These are phyloP conservation scores for Xerocomus amazonicus DNA, from an alignment of 1,284 basidiomycete genomes.

Conservation along the genomic window DNA sequence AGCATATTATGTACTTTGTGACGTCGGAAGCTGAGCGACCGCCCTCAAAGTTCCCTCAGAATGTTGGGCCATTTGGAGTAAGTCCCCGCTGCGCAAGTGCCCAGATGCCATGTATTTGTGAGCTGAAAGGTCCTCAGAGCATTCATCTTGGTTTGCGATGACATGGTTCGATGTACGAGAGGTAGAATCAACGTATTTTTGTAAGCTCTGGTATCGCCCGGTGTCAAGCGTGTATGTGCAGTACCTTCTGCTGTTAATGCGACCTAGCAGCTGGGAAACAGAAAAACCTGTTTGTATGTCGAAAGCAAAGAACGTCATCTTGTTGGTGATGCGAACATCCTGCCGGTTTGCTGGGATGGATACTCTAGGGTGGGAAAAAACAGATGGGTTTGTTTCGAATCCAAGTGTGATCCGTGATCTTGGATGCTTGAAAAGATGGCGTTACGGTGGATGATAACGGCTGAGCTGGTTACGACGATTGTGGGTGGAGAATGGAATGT, in stretches of 20 bases:
- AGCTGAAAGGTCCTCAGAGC: not conserved
- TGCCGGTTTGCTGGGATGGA: conserved; percentile 32
- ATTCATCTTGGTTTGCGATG: not conserved
- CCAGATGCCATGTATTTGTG: conserved; percentile 1
- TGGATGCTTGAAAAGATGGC: not conserved
- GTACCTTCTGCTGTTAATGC: not conserved
- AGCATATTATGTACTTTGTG: not conserved
- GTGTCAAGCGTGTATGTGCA: not conserved
- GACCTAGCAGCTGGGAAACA: not conserved
- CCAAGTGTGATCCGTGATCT: not conserved
- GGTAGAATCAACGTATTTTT: not conserved
- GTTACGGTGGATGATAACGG: not conserved
- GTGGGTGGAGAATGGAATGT: conserved; percentile 32
- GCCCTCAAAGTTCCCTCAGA: not conserved
- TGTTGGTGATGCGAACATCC: not conserved
- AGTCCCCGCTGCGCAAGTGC: not conserved
- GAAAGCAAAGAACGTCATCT: conserved; percentile 36
- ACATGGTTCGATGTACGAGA: not conserved
- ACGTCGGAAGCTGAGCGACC: not conserved
- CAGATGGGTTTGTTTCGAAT: conserved; percentile 17
- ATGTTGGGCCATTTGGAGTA: conserved; percentile 1
- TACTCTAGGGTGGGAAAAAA: conserved; percentile 33
- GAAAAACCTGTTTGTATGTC: not conserved
- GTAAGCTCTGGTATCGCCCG: not conserved
- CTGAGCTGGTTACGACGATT: no score